Conservation (phyloP, 1,139 yeast genomes). For the Sugiyamaella japonica region DNA sequence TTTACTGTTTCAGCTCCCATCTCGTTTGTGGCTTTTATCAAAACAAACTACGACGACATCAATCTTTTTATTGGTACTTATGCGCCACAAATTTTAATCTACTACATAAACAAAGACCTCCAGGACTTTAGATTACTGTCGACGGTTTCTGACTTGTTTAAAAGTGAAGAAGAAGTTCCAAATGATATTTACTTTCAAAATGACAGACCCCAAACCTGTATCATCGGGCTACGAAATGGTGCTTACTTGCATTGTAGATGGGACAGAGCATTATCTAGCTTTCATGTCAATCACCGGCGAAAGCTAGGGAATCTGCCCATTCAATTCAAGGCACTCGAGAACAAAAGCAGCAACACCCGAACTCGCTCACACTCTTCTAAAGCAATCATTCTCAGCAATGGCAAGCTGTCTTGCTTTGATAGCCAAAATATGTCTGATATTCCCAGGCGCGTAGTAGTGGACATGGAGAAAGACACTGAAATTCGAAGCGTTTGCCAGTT, state of each 20-base stretch:
- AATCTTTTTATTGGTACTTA: slow-evolving; percentile 8
- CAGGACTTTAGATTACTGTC: neutral
- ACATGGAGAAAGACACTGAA: slow-evolving; percentile 8
- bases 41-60: neutral
- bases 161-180: slow-evolving; percentile 14
- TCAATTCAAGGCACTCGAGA: slow-evolving; percentile 6
- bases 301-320: slow-evolving; percentile 27
- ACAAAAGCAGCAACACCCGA: neutral
- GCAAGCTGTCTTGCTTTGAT: slow-evolving; percentile 11
- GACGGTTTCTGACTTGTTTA: neutral
- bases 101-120: neutral
- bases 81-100: slow-evolving; percentile 2
- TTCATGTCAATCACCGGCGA: slow-evolving; percentile 24
- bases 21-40: slow-evolving; percentile 4
- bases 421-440: neutral
- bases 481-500: slow-evolving; percentile 17
- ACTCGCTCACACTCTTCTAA: neutral
- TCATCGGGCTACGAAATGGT: slow-evolving; percentile 32
- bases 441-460: slow-evolving; percentile 12
- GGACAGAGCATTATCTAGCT: slow-evolving; percentile 28
- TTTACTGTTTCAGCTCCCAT: slow-evolving; percentile 1
- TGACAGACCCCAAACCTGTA: slow-evolving; percentile 26
- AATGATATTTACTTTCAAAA: slow-evolving; percentile 11
- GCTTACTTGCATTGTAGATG: slow-evolving; percentile 34
- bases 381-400: slow-evolving; percentile 6